Evolutionary conservation across 352 stramenopile genomes (phyloP).

Genomic region (Phytophthora hibernalis): DNA sequence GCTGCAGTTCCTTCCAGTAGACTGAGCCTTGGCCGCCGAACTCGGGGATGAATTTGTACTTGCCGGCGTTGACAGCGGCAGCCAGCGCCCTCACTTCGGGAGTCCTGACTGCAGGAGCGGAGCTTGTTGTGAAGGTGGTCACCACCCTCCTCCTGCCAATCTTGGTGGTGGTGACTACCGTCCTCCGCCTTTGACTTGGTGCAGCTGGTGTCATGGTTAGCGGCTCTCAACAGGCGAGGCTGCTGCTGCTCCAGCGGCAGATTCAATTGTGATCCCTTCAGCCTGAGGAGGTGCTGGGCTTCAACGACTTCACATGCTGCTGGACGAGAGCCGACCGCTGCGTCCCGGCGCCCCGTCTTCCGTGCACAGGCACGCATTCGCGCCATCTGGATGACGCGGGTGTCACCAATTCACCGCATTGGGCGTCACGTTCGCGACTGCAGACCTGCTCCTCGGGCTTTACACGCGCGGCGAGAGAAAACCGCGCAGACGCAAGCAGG

Average conservation of each 20-base stretch:
- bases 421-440: neutral
- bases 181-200: neutral
- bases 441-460: neutral
- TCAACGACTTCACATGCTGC: constrained; percentile 1
- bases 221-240: neutral
- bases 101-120: neutral
- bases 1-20: constrained; percentile 74
- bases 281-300: neutral
- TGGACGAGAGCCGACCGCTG: neutral
- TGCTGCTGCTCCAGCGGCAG: constrained; percentile 1
- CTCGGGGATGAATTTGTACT: constrained; percentile 52
- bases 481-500: neutral
- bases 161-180: constrained; percentile 2
- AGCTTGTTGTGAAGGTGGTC: neutral
- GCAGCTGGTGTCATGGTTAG: neutral
- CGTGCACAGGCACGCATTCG: neutral
- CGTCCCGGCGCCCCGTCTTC: constrained; percentile 3
- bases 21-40: constrained; percentile 76
- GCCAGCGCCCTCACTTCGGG: constrained; percentile 27
- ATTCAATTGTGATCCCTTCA: constrained; percentile 12
- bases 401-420: constrained; percentile 1
- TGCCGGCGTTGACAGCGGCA: constrained; percentile 27
- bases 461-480: neutral
- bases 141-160: constrained; percentile 3
- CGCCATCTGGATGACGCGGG: constrained; percentile 6